Percentiles rank a stretch among this genome's conserved stretches.
phyloP scores from a whole-genome alignment of 192 early-diverging fungal genomes.

The Coemansia sp. region DNA sequence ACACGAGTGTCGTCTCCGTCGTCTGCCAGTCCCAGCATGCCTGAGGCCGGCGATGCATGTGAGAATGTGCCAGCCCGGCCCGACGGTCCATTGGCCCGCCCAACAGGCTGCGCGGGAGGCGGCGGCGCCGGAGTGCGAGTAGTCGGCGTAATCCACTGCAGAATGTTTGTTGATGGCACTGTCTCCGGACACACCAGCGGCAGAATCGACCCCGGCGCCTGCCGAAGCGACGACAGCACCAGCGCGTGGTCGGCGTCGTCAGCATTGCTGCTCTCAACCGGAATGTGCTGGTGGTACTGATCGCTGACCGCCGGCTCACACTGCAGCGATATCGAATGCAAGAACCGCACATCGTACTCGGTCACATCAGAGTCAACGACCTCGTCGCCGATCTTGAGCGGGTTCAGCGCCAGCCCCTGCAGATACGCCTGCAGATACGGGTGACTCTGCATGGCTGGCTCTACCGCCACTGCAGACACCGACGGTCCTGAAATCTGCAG shows the following conservation, averaged over 20 bases:
- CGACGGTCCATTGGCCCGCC: slow-evolving; percentile 16
- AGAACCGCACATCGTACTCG: slow-evolving; percentile 52
- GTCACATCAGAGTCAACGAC: slow-evolving; percentile 35
- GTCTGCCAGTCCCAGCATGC: background rate
- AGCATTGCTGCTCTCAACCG: slow-evolving; percentile 3
- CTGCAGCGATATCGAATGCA: slow-evolving; percentile 49
- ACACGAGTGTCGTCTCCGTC: background rate
- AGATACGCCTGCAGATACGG: slow-evolving; percentile 40
- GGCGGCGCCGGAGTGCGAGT: slow-evolving; percentile 34
- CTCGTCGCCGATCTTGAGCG: slow-evolving; percentile 54
- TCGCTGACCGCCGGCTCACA: slow-evolving; percentile 52
- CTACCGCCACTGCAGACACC: background rate
- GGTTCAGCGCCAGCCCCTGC: slow-evolving; percentile 29
- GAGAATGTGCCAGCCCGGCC: slow-evolving; percentile 50
- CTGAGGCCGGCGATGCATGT: slow-evolving; percentile 15
- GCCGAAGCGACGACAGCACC: slow-evolving; percentile 31
- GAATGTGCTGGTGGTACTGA: slow-evolving; percentile 50
- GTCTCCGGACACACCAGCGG: slow-evolving; percentile 57
- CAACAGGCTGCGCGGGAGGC: slow-evolving; percentile 9
- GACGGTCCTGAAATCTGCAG: background rate
- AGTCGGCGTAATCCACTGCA: slow-evolving; percentile 53
- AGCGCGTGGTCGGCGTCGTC: slow-evolving; percentile 17
- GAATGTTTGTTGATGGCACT: slow-evolving; percentile 50
- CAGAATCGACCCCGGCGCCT: slow-evolving; percentile 52
- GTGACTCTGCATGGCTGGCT: slow-evolving; percentile 45